Evolutionary conservation across 2,329 filamentous ascomycete genomes (phyloP), one percentile per base, ranked within the genome.

Genomic region (Helotiales sp.): DNA sequence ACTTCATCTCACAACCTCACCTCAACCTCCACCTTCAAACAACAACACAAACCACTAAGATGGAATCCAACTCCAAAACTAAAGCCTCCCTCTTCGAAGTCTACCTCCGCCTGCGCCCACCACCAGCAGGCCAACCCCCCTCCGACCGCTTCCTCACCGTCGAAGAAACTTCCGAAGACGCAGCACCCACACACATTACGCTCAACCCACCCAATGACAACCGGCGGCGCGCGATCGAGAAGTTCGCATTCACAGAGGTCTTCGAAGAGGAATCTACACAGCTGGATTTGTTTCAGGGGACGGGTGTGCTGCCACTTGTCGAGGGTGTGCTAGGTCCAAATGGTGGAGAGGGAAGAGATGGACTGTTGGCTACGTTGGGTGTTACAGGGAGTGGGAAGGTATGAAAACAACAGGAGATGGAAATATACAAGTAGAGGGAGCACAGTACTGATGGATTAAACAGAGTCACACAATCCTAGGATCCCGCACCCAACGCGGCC

Each of bases 341-440:
- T 52, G 90, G 90, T 37, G 87, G 89, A 60, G 91, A 96, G 70
- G 93, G 93, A 20, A 90, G 93, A 71, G 95, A 98, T 84, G 94
- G 93, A 10, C 82, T 98, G 64, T 82, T 99, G 63, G 96, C 96
- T 32, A 98, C 96, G 6, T 80, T 99, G 66, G 96, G 96, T 17
- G 93, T 97, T 50, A 97, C 95, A 7, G 96, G 96, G 13, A 97
- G 94, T 59, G 96, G 96, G 79, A 99, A 99, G 89, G 95, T 97
- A 74, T 58, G n/a, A n/a, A n/a, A n/a, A n/a, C n/a, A n/a, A 75
- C 66, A 43, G 34, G 20, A 28, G 20, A 6, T 55, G n/a, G 28
- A 6, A 20, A 10, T 2, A 63, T 20, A 4, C 20, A 32, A 6
- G 26, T 6, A 34, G 1, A 34, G 30, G 11, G 22, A 10, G 30